phyloP scores from a whole-genome alignment of 1,284 basidiomycete genomes.

The Leucoagaricus sp. region DNA sequence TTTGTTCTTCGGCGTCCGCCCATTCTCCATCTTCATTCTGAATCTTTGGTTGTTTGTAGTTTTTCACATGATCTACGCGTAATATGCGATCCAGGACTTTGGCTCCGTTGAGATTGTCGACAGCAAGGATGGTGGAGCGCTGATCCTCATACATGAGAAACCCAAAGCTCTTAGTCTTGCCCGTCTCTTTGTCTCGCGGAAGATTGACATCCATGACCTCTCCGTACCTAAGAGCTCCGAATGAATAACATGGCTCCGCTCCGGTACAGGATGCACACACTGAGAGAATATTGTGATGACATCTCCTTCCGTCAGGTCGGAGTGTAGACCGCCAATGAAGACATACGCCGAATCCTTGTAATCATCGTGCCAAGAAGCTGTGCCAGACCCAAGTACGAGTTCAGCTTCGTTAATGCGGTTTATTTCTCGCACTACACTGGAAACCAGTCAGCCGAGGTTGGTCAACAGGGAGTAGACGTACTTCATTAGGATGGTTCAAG shows the following conservation, averaged over 20 bases:
- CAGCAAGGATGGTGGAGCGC: conserved; percentile 91
- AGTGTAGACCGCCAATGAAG: conserved; percentile 85
- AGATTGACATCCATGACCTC: conserved; percentile 95
- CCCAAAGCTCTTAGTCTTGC: conserved; percentile 89
- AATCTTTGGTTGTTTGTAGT: conserved; percentile 86
- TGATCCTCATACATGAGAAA: conserved; percentile 99
- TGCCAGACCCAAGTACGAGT: conserved; percentile 76
- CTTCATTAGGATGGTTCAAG: conserved; percentile 58
- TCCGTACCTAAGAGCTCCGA: conserved; percentile 69
- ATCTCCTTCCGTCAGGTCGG: conserved; percentile 94
- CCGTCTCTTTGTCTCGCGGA: conserved; percentile 89
- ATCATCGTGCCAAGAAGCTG: conserved; percentile 96
- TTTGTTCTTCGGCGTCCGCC: conserved; percentile 84
- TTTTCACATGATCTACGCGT: conserved; percentile 92
- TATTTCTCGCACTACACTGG: conserved; percentile 90
- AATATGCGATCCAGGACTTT: conserved; percentile 85
- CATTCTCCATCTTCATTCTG: conserved; percentile 88
- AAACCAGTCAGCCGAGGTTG: conserved; percentile 18
- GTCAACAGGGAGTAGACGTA: conserved; percentile 38
- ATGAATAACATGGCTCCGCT: not conserved
- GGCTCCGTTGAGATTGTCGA: conserved; percentile 98
- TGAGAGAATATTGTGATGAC: conserved; percentile 98
- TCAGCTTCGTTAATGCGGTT: conserved; percentile 92
- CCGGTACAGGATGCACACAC: conserved; percentile 49
- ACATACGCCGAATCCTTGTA: conserved; percentile 98